phyloP scores from a whole-genome alignment of 2,329 filamentous ascomycete genomes.

The Corynespora cassiicola region DNA sequence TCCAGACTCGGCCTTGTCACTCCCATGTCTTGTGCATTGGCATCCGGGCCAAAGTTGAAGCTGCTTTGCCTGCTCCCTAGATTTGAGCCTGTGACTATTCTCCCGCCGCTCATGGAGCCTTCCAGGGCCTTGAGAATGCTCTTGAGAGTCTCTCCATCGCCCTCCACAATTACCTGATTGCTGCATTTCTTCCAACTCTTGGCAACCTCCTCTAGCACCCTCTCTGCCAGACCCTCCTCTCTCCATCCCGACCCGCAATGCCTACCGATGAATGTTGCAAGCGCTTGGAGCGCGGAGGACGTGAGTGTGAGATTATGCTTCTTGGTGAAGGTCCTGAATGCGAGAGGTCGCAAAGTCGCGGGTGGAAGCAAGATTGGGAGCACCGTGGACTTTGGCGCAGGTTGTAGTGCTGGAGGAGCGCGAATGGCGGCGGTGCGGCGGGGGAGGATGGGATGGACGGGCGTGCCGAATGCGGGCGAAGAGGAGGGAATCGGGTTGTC shows the following conservation, averaged over 20 bases:
- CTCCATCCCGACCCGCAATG: slow-evolving; percentile 97
- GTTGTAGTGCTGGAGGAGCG: slow-evolving; percentile 56
- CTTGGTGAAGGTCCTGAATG: slow-evolving; percentile 95
- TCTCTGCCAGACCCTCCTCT: slow-evolving; percentile 91
- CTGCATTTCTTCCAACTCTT: slow-evolving; percentile 90
- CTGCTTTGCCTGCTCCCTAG: slow-evolving; percentile 70
- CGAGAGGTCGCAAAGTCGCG: slow-evolving; percentile 83
- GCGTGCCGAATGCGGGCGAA: slow-evolving; percentile 88
- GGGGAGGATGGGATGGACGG: slow-evolving; percentile 76
- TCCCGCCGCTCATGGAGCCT: slow-evolving; percentile 87
- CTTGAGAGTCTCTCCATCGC: slow-evolving; percentile 72
- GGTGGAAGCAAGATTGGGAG: slow-evolving; percentile 90
- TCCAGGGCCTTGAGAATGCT: slow-evolving; percentile 84
- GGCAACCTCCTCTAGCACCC: slow-evolving; percentile 89
- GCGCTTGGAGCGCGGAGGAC: slow-evolving; percentile 80
- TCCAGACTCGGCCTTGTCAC: slow-evolving; percentile 51
- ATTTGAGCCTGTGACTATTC: slow-evolving; percentile 62
- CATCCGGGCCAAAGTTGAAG: slow-evolving; percentile 63
- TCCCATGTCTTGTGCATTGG: slow-evolving; percentile 14
- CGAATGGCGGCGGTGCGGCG: slow-evolving; percentile 48
- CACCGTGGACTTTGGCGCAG: slow-evolving; percentile 66
- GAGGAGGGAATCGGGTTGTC: slow-evolving; percentile 78
- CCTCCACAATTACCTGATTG: slow-evolving; percentile 90
- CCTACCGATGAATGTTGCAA: slow-evolving; percentile 89
- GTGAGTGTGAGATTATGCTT: slow-evolving; percentile 95